phyloP scores from a whole-genome alignment of 345 rosid species.

The Pugionium dolabratum region DNA sequence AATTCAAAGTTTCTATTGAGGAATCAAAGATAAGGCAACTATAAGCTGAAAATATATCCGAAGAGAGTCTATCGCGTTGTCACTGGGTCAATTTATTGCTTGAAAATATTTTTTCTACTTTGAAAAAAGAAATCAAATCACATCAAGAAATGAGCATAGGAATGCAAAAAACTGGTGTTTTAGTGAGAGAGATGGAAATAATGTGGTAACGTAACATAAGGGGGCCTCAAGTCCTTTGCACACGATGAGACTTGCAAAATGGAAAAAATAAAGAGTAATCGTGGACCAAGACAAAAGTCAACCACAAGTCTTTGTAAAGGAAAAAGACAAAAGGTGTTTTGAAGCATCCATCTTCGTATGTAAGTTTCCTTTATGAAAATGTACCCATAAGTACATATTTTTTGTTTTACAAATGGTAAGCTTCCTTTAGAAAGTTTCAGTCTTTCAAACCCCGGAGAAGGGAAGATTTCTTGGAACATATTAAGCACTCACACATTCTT shows the following conservation, averaged over 20 bases:
- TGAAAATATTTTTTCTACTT: too few species aligned
- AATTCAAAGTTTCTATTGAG: too few species aligned
- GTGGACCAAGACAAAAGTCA: slow-evolving; percentile 43
- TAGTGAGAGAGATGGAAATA: neutral
- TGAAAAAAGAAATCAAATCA: too few species aligned
- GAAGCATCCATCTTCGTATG: slow-evolving; percentile 31
- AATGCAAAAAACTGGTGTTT: neutral
- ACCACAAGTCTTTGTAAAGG: slow-evolving; percentile 31
- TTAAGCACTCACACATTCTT: slow-evolving; percentile 11
- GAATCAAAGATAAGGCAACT: too few species aligned
- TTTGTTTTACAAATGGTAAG: neutral
- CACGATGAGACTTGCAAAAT: slow-evolving; percentile 23
- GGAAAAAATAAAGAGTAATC: neutral
- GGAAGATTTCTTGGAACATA: neutral
- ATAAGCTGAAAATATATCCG: too few species aligned
- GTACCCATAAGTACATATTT: slow-evolving; percentile 3
- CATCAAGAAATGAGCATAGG: too few species aligned
- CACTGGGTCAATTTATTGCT: too few species aligned
- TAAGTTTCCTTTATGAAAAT: slow-evolving; percentile 26
- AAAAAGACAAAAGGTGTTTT: neutral
- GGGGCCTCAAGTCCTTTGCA: slow-evolving; percentile 10
- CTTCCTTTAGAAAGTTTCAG: slow-evolving; percentile 22
- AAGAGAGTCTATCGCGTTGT: too few species aligned
- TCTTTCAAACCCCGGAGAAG: slow-evolving; percentile 1
- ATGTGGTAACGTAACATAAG: slow-evolving; percentile 24